These are phyloP conservation scores for Xylaria polymorpha DNA, from an alignment of 2,329 filamentous ascomycete genomes.

Conservation along the genomic window DNA sequence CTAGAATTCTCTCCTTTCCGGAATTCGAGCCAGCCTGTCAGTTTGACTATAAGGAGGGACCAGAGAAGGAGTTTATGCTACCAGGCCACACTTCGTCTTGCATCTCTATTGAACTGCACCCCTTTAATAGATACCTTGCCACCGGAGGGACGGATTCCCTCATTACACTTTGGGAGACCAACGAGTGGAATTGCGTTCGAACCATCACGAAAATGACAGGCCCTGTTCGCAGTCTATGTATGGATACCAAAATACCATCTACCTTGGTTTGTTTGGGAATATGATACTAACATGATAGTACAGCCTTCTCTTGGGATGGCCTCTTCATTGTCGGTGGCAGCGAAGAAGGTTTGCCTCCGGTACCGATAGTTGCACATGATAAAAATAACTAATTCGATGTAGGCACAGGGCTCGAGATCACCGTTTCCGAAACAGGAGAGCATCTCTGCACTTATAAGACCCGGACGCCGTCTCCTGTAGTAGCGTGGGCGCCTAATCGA, in stretches of 20 bases:
- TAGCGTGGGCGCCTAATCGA: slow-evolving; percentile 80
- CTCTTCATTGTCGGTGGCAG: slow-evolving; percentile 79
- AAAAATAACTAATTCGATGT: slow-evolving; percentile 35
- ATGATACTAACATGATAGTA: slow-evolving; percentile 42
- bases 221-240: slow-evolving; percentile 75
- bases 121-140: slow-evolving; percentile 76
- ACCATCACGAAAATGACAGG: slow-evolving; percentile 77
- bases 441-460: slow-evolving; percentile 78
- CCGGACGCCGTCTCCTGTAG: slow-evolving; percentile 70
- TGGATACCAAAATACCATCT: slow-evolving; percentile 44
- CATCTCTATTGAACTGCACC: slow-evolving; percentile 75
- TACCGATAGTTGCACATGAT: slow-evolving; percentile 12
- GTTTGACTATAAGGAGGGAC: slow-evolving; percentile 58
- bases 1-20: slow-evolving; percentile 77
- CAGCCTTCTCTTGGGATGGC: slow-evolving; percentile 82
- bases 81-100: slow-evolving; percentile 80
- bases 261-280: neutral
- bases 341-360: slow-evolving; percentile 68
- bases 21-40: slow-evolving; percentile 67
- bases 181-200: slow-evolving; percentile 79
- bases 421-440: slow-evolving; percentile 79
- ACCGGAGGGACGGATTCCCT: slow-evolving; percentile 81
- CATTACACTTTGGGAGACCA: slow-evolving; percentile 81
- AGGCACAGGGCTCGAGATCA: slow-evolving; percentile 74
- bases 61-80: slow-evolving; percentile 67